Evolutionary conservation across 1,284 basidiomycete species (phyloP).

Genomic region (Irpex sp.): DNA sequence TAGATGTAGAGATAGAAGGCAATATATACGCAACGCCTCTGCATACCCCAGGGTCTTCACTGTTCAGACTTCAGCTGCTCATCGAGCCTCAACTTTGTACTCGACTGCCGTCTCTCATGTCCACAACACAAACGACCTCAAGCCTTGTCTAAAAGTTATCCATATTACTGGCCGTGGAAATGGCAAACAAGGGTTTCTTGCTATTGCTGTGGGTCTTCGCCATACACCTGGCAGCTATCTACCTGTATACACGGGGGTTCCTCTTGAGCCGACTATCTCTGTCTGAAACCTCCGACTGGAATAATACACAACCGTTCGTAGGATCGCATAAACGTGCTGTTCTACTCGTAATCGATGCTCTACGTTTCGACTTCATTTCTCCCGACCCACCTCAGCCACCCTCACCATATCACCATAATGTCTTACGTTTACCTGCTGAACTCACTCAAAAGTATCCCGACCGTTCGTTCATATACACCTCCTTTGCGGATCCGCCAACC

Average conservation of each 20-base stretch:
- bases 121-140: too few species aligned
- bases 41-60: too few species aligned
- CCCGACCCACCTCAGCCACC: slow-evolving; percentile 68
- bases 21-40: too few species aligned
- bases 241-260: slow-evolving; percentile 91
- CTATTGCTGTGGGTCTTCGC: slow-evolving; percentile 70
- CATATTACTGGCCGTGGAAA: not conserved
- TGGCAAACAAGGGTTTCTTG: slow-evolving; percentile 25
- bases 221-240: slow-evolving; percentile 70
- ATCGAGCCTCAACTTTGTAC: too few species aligned
- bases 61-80: too few species aligned
- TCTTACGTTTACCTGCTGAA: slow-evolving; percentile 83
- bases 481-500: slow-evolving; percentile 95
- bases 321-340: slow-evolving; percentile 85
- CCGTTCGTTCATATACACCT: slow-evolving; percentile 89
- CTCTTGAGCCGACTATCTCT: slow-evolving; percentile 88
- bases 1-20: too few species aligned
- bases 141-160: too few species aligned
- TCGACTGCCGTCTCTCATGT: too few species aligned
- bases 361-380: slow-evolving; percentile 95
- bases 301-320: slow-evolving; percentile 37
- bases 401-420: slow-evolving; percentile 84
- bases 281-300: slow-evolving; percentile 48
- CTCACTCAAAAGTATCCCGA: slow-evolving; percentile 70
- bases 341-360: slow-evolving; percentile 91